Evolutionary conservation across 2,329 filamentous ascomycete genomes (phyloP), one percentile per base, ranked within the genome.

Genomic region (Aspergillus pseudotamarii): DNA sequence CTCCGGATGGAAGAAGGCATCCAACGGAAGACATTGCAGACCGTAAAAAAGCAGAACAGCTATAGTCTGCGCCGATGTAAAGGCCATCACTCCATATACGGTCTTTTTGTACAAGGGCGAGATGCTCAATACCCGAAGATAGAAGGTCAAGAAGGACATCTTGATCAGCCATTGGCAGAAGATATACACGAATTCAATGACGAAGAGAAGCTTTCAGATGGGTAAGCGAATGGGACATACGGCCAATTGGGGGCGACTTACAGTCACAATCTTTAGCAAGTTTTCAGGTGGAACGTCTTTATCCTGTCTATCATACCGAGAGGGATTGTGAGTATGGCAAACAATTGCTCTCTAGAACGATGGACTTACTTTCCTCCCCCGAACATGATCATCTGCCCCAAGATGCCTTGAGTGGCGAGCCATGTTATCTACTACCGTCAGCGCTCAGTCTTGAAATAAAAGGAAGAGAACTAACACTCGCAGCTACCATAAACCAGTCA

Each of bases 131-230:
- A 63, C 57, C 8, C 61, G 61, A 11, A 63, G 58, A 41, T 63
- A 63, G 45, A 63, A 63, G 6, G 50, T 55, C 14, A 63, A 26
- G 23, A 63, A 63, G 1, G 50, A 55, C 11, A 56, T 60, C 14
- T 63, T 63, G 61, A 60, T 60, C 32, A 58, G 23, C 53, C 59
- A 60, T 23, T 63, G 61, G 34, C 59, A 60, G 41, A 59, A 60
- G 36, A 63, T 60, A 26, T 63, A 60, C 6, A 60, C 28, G 26
- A 63, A 60, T 55, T 63, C 61, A 16, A 57, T 59, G 5, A 50
- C 58, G 51, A 63, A 60, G 10, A 63, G 61, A 12, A 63, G 53
- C 57, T 63, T 23, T 36, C 19, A 4, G 50, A 12, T 11, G 50
- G 14, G 26, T 34, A 4, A 53, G 26, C n/a, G 6, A n/a, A 10